Conservation (phyloP, 2,329 filamentous ascomycete genomes). For the Venturia oleaginea region DNA sequence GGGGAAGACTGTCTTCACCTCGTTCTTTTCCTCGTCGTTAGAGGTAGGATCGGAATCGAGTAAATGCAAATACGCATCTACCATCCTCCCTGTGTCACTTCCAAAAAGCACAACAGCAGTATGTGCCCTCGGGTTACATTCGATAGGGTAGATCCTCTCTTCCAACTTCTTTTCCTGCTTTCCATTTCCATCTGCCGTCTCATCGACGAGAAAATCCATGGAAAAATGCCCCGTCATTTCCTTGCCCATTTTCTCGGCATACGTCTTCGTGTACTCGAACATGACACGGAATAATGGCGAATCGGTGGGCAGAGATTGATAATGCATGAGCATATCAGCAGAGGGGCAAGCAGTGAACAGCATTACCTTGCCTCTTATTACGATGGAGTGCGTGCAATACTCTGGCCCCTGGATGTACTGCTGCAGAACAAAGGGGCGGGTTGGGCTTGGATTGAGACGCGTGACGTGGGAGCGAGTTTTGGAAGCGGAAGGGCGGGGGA, state of each 20-base stretch:
- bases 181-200: conserved; percentile 25
- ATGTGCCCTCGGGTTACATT: conserved; percentile 62
- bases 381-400: conserved; percentile 62
- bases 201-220: conserved; percentile 60
- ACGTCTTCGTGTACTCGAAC: conserved; percentile 53
- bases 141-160: conserved; percentile 51
- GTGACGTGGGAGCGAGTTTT: conserved; percentile 47
- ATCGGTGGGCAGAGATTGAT: conserved; percentile 47
- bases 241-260: conserved; percentile 42
- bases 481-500: conserved; percentile 45
- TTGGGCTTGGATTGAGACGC: conserved; percentile 44
- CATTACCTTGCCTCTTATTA: conserved; percentile 55
- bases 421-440: conserved; percentile 57
- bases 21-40: neutral
- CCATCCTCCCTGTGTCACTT: conserved; percentile 35
- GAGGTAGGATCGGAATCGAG: neutral
- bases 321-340: conserved; percentile 56
- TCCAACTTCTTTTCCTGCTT: conserved; percentile 20
- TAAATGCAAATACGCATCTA: conserved; percentile 42
- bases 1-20: neutral
- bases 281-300: conserved; percentile 50
- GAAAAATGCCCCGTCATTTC: conserved; percentile 60
- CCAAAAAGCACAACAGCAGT: conserved; percentile 56
- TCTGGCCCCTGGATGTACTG: conserved; percentile 57
- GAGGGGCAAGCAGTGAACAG: conserved; percentile 60